Base-by-base conservation (phyloP, 331 rosid species). In the Erythrophleum ivorense region DNA sequence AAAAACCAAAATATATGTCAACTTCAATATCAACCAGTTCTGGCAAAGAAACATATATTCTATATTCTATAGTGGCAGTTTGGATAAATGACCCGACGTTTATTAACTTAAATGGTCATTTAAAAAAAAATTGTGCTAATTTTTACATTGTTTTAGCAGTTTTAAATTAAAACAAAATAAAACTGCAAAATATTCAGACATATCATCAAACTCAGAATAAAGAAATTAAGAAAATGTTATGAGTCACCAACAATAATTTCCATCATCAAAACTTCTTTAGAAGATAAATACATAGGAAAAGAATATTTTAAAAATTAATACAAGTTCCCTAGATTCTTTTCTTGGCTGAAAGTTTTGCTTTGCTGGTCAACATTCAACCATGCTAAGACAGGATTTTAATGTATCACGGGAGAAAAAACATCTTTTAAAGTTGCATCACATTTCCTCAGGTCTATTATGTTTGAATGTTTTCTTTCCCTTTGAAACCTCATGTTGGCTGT, bases 1-100 rank as follows among this genome's bases (percentile, higher is more conserved):
- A 73, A 55, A 85, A 81, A 78, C 65, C 74, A 80, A 62, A 45
- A 52, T 70, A 38, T 29, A 81, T 62, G 49, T 71, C 74, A 41
- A 46, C 68, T 36, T 80, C 49, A 71, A 54, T 49, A 91, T 81
- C 63, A 53, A 71, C 57, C 66, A 46, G 13, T 59, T 65, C 41
- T 72, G 40, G 46, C 43, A 8, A 29, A 11, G 48, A 53, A 46
- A 19, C 29, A 12, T 29, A 33, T 49, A 15, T 33, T 54, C 9
- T 31, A 31, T 29, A 15, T 33, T 45, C 18, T 52, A 33, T 18
- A 14, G 71, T 43, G 70, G 58, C 9, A 75, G 58, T 33, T 59
- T 48, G 38, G 15, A 43, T 31, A 16, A 19, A 6, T 33, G 50
- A 21, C 19, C 64, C 63, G 50, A 57, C 57, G 10, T 66, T 66